Evolutionary conservation across 1,139 yeast genomes (phyloP), one percentile per base, ranked within the genome.

Genomic region (Scheffersomyces illinoinensis): DNA sequence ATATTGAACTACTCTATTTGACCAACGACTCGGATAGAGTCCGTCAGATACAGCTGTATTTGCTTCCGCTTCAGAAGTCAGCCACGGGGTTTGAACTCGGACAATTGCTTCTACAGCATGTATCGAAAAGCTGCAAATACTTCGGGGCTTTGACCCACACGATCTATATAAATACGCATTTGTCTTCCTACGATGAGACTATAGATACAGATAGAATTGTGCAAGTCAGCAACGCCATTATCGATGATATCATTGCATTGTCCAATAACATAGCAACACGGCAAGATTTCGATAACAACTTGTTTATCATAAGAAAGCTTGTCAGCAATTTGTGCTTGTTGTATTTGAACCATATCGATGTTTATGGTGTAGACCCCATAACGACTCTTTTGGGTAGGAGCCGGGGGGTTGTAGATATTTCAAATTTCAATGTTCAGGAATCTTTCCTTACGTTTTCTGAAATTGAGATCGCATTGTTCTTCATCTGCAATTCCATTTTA

Each of bases 81-180:
- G 71, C 75, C 2, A 69, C 79, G 55, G 91, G 90, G 0, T 73
- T 79, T 61, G 65, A 70, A 8, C 66, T 88, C 46, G 92, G 91
- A 0, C 77, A 79, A 56, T 71, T 77, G 52, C 71, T 89, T 26
- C 70, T 88, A 47, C 67, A 71, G 5, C 73, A 73, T 2, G 69
- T 71, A 8, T 80, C 85, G 3, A 65, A 76, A 49, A 85, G 85
- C 65, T 86, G 88, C 58, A 82, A 83, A 64, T 90, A 86, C 70
- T 89, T 89, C 68, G 95, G 95, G 1, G 93, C 93, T 0, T 74
- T 89, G 59, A 88, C 93, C 0, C 85, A 85, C 58, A 82, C 92
- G 0, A 84, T 81, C 8, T 87, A 87, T 43, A 85, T 86, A 56
- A 74, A 86, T 54, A 82, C 78, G 54, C 71, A 57, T 59, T 46